A percentile compares a stretch with the other conserved stretches of the same genome.
Conservation (phyloP, 371 early-diverging fungal species). For the Rhizopus arrhizus region DNA sequence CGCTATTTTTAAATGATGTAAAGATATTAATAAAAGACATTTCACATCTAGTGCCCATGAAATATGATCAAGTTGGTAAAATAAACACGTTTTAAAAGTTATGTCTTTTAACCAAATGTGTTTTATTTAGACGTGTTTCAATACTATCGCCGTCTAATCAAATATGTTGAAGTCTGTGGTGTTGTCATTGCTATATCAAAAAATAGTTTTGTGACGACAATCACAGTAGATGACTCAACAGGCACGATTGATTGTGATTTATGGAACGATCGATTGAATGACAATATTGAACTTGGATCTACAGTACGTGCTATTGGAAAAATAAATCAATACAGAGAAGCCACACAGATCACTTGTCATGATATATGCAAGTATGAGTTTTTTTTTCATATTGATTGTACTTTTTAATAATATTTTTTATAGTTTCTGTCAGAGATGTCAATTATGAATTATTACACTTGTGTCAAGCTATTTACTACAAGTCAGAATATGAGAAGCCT, state of each 20-base stretch:
- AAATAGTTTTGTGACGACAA: not conserved
- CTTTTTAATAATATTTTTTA: not conserved
- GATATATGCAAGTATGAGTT: constrained; percentile 13
- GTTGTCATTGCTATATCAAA: constrained; percentile 13
- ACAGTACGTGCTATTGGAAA: constrained; percentile 13
- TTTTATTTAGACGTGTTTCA: constrained; percentile 5
- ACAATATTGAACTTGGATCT: constrained; percentile 13
- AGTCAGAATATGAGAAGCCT: not conserved
- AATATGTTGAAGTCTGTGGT: constrained; percentile 17
- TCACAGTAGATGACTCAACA: constrained; percentile 25
- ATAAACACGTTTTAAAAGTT: not conserved
- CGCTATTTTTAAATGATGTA: constrained; percentile 8
- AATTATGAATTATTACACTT: constrained; percentile 1
- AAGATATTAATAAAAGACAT: constrained; percentile 13
- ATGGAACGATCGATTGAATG: constrained; percentile 9
- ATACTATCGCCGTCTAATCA: constrained; percentile 8
- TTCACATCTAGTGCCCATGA: not conserved
- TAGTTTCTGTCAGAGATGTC: not conserved
- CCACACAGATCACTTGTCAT: constrained; percentile 8
- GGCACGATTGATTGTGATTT: constrained; percentile 16
- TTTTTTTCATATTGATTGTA: not conserved
- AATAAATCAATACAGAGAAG: not conserved
- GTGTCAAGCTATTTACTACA: not conserved
- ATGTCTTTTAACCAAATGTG: not conserved
- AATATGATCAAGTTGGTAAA: constrained; percentile 1